A percentile compares a stretch with the other conserved stretches of the same genome.
Conservation (phyloP, 2,329 filamentous ascomycete species). For the Diaporthe sp. region DNA sequence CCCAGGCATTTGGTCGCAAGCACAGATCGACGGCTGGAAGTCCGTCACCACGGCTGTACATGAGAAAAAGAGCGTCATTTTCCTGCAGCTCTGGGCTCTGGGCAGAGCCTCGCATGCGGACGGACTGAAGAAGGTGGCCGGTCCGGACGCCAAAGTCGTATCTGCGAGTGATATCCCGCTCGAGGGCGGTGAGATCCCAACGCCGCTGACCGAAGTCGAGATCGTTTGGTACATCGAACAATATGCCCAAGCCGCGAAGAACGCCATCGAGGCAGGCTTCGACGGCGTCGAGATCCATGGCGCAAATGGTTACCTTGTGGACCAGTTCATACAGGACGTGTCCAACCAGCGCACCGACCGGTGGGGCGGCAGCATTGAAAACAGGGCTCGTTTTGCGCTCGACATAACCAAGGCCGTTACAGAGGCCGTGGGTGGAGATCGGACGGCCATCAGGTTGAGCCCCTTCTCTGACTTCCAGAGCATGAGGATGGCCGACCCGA, state of each 20-base stretch:
- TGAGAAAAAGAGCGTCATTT: conserved; percentile 71
- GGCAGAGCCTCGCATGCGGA: conserved; percentile 56
- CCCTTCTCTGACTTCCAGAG: conserved; percentile 70
- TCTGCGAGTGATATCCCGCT: conserved; percentile 59
- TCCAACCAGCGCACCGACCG: conserved; percentile 68
- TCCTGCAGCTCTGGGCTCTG: conserved; percentile 70
- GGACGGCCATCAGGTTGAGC: conserved; percentile 66
- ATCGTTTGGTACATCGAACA: conserved; percentile 52
- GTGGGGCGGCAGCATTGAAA: conserved; percentile 69
- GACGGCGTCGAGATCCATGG: conserved; percentile 59
- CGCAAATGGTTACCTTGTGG: conserved; percentile 59
- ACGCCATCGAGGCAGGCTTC: conserved; percentile 68
- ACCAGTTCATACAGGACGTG: conserved; percentile 69
- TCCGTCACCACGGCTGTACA: conserved; percentile 73
- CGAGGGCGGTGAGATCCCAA: conserved; percentile 55
- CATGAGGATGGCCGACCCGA: conserved; percentile 70
- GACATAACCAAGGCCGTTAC: conserved; percentile 67
- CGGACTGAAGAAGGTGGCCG: conserved; percentile 44
- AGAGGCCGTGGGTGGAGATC: conserved; percentile 64
- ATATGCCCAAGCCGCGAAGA: conserved; percentile 51
- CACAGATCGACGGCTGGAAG: conserved; percentile 71
- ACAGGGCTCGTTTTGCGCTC: conserved; percentile 64
- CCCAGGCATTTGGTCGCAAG: conserved; percentile 70
- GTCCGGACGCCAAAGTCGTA: conserved; percentile 52
- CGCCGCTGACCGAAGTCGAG: conserved; percentile 60